phyloP scores from a whole-genome alignment of 1,284 basidiomycete species.

The Flammula alnicola region DNA sequence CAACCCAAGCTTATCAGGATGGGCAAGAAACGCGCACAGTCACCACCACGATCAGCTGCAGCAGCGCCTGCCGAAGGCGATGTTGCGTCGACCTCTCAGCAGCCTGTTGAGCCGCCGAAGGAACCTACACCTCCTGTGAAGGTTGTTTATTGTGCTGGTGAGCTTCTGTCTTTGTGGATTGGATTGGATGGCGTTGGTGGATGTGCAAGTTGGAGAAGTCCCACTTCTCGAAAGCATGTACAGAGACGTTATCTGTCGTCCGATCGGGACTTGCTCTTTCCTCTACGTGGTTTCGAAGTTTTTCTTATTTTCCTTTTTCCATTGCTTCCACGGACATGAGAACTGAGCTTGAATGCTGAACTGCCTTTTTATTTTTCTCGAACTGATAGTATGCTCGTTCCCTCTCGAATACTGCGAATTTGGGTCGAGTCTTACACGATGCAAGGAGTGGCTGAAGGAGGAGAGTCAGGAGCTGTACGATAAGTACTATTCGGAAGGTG shows the following conservation, averaged over 20 bases:
- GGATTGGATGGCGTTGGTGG: not conserved
- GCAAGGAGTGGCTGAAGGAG: conserved; percentile 87
- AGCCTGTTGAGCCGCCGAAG: conserved; percentile 24
- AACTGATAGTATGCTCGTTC: conserved; percentile 86
- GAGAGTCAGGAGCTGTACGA: conserved; percentile 70
- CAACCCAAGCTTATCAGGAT: conserved; percentile 11
- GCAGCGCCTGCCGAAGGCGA: conserved; percentile 22
- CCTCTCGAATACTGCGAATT: conserved; percentile 97
- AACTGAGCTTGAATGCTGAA: too few species aligned
- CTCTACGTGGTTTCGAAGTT: too few species aligned
- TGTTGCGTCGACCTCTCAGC: conserved; percentile 21
- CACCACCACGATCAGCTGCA: conserved; percentile 25
- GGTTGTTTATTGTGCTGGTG: conserved; percentile 58
- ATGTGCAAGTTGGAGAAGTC: too few species aligned
- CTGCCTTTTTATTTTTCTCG: conserved; percentile 5
- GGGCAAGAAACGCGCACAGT: conserved; percentile 30
- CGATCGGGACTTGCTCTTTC: too few species aligned
- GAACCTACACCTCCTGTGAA: conserved; percentile 32
- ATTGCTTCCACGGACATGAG: too few species aligned
- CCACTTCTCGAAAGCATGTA: too few species aligned
- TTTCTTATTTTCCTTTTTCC: too few species aligned
- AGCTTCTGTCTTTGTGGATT: conserved; percentile 15
- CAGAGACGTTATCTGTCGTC: too few species aligned
- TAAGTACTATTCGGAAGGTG: conserved; percentile 87
- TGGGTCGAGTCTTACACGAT: conserved; percentile 80